Percentiles rank a stretch among this genome's conserved stretches.
Conservation (phyloP, 768 basidiomycete species). For the Phylloporus sp. region DNA sequence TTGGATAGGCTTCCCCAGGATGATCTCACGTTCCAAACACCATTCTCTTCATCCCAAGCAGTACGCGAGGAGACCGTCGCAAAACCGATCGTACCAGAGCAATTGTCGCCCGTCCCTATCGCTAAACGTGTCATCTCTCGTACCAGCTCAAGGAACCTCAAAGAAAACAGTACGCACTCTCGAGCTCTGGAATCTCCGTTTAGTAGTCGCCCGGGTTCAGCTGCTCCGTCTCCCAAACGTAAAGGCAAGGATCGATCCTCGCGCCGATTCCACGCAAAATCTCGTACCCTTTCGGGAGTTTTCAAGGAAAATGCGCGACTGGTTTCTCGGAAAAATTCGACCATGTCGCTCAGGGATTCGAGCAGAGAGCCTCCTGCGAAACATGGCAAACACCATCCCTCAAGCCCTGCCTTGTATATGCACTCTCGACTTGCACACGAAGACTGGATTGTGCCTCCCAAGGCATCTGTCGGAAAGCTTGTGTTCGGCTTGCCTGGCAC, state of each 20-base stretch:
- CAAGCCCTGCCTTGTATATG: slow-evolving; percentile 28
- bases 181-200: slow-evolving; percentile 42
- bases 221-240: slow-evolving; percentile 33
- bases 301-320: slow-evolving; percentile 16
- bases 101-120: slow-evolving; percentile 41
- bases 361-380: slow-evolving; percentile 4
- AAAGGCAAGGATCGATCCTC: slow-evolving; percentile 10
- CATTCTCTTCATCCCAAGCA: slow-evolving; percentile 22
- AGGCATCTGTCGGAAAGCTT: slow-evolving; percentile 4
- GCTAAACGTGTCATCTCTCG: slow-evolving; percentile 33
- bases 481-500: slow-evolving; percentile 11
- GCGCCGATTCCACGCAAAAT: slow-evolving; percentile 28
- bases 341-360: slow-evolving; percentile 15
- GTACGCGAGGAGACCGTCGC: slow-evolving; percentile 22
- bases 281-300: slow-evolving; percentile 36
- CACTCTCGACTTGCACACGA: slow-evolving; percentile 12
- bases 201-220: slow-evolving; percentile 40
- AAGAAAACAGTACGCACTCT: slow-evolving; percentile 32
- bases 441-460: slow-evolving; percentile 14
- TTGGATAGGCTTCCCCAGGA: slow-evolving; percentile 7
- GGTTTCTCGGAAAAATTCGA: slow-evolving; percentile 15
- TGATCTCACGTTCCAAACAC: slow-evolving; percentile 25
- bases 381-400: slow-evolving; percentile 16
- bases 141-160: slow-evolving; percentile 37
- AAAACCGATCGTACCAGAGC: slow-evolving; percentile 26